Base-by-base conservation (phyloP, 2,329 filamentous ascomycete genomes). In the Alternaria ethzedia region DNA sequence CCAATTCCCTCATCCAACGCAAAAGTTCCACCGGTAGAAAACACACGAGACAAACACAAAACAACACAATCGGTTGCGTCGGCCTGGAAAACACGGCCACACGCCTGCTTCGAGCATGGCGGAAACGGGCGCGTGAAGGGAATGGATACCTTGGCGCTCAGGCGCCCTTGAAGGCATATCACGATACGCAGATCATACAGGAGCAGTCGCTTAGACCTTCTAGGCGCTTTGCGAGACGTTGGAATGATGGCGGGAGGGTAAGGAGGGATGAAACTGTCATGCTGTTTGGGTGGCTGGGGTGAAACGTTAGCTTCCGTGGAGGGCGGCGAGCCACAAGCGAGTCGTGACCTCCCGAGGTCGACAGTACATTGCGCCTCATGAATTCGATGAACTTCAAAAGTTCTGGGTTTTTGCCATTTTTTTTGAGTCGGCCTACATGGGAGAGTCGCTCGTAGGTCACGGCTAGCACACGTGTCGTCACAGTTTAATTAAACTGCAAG, bases 171-270 rank as follows among this genome's bases (percentile, higher is more conserved):
- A 23, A 49, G 43, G 46, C 23, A 58, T 23, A 52, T 61, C 54
- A 59, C 58, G 65, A 68, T 66, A 64, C 63, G 67, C 56, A 64
- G 63, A 66, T 68, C 65, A 68, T 63, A 70, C 67, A 59, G 41
- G 23, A 41, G 49, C 15, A 15, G 23, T 45, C 47, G 52, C 52
- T 44, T 59, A 1, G 25, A 36, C 26, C 20, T 32, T 43, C 46
- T 26, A 26, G 17, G 28, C 49, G 36, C 58, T 32, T 28, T 59
- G 28, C 49, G 49, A 54, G 49, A 50, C 44, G 56, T 59, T 20
- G 32, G 50, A 55, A 21, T 50, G 44, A 50, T 26, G n/a, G 25
- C 21, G 50, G 23, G 20, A 50, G 32, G 59, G 41, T 10, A n/a
- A 30, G 47, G 43, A 54, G 28, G 26, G 47, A 26, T 63, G 60